Conservation (phyloP, 177 flowering plant species). For the Vitis hybrid region DNA sequence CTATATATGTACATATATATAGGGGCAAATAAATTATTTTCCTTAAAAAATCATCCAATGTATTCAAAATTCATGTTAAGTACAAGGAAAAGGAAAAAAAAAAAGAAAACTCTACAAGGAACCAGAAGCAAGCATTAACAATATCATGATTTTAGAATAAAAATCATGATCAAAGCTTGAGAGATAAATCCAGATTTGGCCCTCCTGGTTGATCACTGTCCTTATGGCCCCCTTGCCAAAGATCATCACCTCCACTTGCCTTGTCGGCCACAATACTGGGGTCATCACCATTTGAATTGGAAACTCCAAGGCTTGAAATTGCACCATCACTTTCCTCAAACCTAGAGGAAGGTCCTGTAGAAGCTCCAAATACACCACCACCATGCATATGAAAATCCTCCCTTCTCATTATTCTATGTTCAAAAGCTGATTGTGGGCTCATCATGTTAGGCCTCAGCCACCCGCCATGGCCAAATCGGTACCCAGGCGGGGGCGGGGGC, state of each 20-base stretch:
- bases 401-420: neutral
- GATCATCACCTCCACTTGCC: neutral
- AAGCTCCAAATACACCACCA: neutral
- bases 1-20: too few species aligned
- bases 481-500: neutral
- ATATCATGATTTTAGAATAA: too few species aligned
- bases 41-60: too few species aligned
- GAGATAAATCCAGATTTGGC: conserved; percentile 16
- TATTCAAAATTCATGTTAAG: too few species aligned
- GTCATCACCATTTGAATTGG: neutral
- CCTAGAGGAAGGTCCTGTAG: conserved; percentile 1
- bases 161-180: conserved; percentile 14
- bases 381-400: neutral
- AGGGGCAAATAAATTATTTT: too few species aligned
- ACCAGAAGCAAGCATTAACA: too few species aligned
- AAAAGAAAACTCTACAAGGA: too few species aligned
- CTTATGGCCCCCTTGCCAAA: conserved; percentile 4
- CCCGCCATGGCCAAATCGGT: neutral
- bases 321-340: conserved; percentile 3
- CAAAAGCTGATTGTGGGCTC: neutral
- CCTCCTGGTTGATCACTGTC: conserved; percentile 1
- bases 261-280: neutral
- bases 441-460: conserved; percentile 6
- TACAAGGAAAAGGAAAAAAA: too few species aligned
- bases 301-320: neutral